Conservation (phyloP, 148 eudicot species). For the Rhododendron griersonianum region DNA sequence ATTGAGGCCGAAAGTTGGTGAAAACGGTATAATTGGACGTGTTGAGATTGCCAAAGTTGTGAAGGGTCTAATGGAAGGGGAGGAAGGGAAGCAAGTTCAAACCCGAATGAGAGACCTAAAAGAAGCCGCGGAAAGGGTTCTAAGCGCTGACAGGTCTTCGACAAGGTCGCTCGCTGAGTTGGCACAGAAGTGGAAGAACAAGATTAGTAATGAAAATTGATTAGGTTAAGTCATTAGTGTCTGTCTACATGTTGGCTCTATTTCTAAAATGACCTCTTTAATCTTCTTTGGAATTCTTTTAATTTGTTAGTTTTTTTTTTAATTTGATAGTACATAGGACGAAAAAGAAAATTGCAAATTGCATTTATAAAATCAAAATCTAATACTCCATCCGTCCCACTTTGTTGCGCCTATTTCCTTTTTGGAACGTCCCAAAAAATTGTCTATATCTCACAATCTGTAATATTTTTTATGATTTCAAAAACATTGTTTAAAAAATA, state of each 20-base stretch:
- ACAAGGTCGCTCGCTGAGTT: constrained; percentile 24
- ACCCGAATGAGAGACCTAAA: constrained; percentile 18
- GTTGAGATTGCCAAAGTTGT: constrained; percentile 21
- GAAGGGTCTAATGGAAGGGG: constrained; percentile 29
- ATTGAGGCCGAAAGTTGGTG: constrained; percentile 10
- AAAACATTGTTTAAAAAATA: too few species aligned
- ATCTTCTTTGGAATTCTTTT: background rate
- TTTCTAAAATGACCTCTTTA: background rate
- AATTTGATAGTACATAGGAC: too few species aligned
- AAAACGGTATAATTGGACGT: constrained; percentile 15
- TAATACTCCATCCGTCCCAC: too few species aligned
- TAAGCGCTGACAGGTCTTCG: constrained; percentile 25
- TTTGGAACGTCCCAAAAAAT: too few species aligned
- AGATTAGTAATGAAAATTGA: background rate
- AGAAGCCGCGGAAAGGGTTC: constrained; percentile 13
- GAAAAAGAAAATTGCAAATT: background rate
- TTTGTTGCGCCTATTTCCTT: too few species aligned
- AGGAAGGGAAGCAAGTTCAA: constrained; percentile 26
- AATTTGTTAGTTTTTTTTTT: background rate
- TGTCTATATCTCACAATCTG: too few species aligned
- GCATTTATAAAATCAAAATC: background rate
- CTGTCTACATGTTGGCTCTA: background rate
- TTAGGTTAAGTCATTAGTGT: background rate
- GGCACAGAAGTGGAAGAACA: constrained; percentile 32
- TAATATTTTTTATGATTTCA: too few species aligned